A percentile compares a stretch with the other conserved stretches of the same genome.
Evolutionary conservation across 805 yeast species (phyloP).

Genomic region (Vanderwaltozyma polyspora): DNA sequence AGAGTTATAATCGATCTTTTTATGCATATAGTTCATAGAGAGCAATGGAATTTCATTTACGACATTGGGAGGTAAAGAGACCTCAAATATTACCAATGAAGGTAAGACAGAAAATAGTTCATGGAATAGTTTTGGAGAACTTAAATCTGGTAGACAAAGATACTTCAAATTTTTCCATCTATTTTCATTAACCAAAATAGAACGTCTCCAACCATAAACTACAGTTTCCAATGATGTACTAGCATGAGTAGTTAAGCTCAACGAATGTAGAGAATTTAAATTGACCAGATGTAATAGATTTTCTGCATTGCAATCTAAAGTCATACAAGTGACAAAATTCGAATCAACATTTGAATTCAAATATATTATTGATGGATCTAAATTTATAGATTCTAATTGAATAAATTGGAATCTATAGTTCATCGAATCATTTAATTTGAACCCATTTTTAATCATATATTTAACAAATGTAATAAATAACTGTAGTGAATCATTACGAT

Average conservation of each 20-base stretch:
- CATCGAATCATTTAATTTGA: too few species aligned
- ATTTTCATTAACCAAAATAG: slow-evolving; percentile 1
- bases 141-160: slow-evolving; percentile 6
- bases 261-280: slow-evolving; percentile 3
- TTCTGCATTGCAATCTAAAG: slow-evolving; percentile 1
- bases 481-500: too few species aligned
- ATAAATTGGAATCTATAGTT: neutral
- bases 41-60: slow-evolving; percentile 1
- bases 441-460: too few species aligned
- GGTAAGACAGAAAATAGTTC: slow-evolving; percentile 6
- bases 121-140: slow-evolving; percentile 6
- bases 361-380: too few species aligned
- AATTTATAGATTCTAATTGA: neutral
- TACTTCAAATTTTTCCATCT: slow-evolving; percentile 6
- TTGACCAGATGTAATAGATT: slow-evolving; percentile 3
- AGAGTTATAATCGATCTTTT: too few species aligned
- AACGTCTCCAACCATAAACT: slow-evolving; percentile 5
- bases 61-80: neutral
- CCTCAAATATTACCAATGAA: slow-evolving; percentile 2
- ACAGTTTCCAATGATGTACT: slow-evolving; percentile 4
- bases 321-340: slow-evolving; percentile 2
- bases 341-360: neutral
- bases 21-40: too few species aligned
- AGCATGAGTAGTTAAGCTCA: too few species aligned
- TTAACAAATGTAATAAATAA: too few species aligned